These are phyloP conservation scores for Tetradesmus lagerheimii DNA, from an alignment of 139 green algal genomes.

Conservation along the genomic window DNA sequence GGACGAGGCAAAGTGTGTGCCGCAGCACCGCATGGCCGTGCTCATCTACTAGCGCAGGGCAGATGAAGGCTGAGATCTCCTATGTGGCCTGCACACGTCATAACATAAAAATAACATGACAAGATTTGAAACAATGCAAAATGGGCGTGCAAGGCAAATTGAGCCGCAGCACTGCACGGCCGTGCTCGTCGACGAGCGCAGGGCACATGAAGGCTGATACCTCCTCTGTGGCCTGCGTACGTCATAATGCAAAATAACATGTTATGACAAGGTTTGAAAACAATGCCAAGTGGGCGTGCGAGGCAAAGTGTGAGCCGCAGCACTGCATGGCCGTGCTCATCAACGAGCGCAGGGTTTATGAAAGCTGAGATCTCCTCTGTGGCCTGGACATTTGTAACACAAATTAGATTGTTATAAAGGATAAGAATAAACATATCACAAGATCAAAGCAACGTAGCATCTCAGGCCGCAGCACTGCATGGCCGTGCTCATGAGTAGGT, in stretches of 20 bases:
- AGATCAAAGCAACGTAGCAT: too few relatives aligned
- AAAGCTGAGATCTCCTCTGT: slow-evolving; percentile 67
- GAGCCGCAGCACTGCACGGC: slow-evolving; percentile 67
- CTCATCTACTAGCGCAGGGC: slow-evolving; percentile 53
- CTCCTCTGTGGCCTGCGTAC: slow-evolving; percentile 67
- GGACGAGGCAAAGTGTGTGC: too few relatives aligned
- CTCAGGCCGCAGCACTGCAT: background rate
- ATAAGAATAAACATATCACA: too few relatives aligned
- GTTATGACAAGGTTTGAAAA: too few relatives aligned
- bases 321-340: slow-evolving; percentile 57
- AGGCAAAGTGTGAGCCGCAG: slow-evolving; percentile 67
- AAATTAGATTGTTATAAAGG: too few relatives aligned
- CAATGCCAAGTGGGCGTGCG: too few relatives aligned
- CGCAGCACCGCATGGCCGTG: slow-evolving; percentile 64
- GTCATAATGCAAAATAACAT: too few relatives aligned
- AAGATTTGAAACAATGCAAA: too few relatives aligned
- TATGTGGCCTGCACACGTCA: slow-evolving; percentile 56
- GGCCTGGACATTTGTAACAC: slow-evolving; percentile 59
- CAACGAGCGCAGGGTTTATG: slow-evolving; percentile 56
- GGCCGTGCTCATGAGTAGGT: background rate
- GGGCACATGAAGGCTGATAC: slow-evolving; percentile 69
- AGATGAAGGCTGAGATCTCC: slow-evolving; percentile 69
- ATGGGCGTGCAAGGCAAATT: too few relatives aligned
- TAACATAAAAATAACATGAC: too few relatives aligned
- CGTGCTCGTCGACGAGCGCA: slow-evolving; percentile 49